Base-by-base conservation (phyloP, 306 rosid genomes). In the Canavalia gladiata region DNA sequence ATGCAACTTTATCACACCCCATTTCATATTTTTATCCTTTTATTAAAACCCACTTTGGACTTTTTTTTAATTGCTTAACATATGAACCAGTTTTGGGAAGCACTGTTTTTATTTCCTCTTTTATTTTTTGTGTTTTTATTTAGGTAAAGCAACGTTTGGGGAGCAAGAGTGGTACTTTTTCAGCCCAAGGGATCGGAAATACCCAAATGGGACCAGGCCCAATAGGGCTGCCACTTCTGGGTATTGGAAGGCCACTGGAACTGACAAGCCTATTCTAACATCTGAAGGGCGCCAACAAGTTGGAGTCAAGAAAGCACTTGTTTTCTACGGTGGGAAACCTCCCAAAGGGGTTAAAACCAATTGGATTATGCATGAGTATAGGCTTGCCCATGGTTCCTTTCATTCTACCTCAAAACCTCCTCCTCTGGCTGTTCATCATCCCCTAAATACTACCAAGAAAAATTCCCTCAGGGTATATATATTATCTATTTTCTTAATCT, bases 401-500 rank as follows among this genome's bases (percentile, higher is more conserved):
- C 59, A 6, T 49, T 51, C 88, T 3, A 25, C 0, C 66, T 42
- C 79, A 12, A 88, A 85, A 63, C 86, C 90, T 30, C 84, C 68
- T 73, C 47, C 81, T 45, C 33, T 68, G 33, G 35, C 64, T 63
- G 5, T 68, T 4, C 78, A 34, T 62, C 51, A 84, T 76, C 77
- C 79, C 18, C 75, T 79, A 10, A 54, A 56, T 39, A 8, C 2
- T 25, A 83, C 58, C 85, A 90, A 80, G 76, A 91, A 90, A 70
- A 78, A 84, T 62, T 94, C 98, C 8, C 62, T 92, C 1, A 92
- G 91, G 95, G 98, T 94, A 88, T 5, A 18, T 33, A 34, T 2
- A 62, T 8, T 18, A 4, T 51, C 0, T 11, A 12, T 12, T 18
- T 18, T 0, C 25, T 18, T 18, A 18, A 18, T 18, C 25, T 18